Percentiles rank a stretch among this genome's conserved stretches.
phyloP scores from a whole-genome alignment of 2,329 filamentous ascomycete species.

The Cordyceps farinosa region DNA sequence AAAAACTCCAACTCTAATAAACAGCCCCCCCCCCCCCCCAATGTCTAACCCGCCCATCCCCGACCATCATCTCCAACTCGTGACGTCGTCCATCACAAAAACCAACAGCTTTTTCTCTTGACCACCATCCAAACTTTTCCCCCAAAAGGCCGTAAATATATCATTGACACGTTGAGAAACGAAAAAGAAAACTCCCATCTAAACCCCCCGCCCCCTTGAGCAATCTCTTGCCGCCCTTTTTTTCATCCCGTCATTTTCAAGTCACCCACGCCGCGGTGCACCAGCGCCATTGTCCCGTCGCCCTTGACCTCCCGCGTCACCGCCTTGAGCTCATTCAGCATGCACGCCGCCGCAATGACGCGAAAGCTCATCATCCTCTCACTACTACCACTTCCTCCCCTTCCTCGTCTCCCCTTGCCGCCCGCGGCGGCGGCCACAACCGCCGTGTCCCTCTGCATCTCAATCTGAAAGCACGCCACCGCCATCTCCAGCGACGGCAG shows the following conservation, averaged over 20 bases:
- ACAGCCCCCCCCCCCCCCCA: no score
- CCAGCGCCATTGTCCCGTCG: background rate
- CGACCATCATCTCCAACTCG: no score
- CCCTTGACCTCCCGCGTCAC: slow-evolving; percentile 19
- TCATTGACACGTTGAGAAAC: no score
- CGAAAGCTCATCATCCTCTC: slow-evolving; percentile 15
- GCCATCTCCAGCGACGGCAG: slow-evolving; percentile 19
- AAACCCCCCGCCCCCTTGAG: no score
- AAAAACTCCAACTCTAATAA: no score
- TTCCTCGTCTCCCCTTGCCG: background rate
- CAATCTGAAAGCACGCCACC: slow-evolving; percentile 20
- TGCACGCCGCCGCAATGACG: slow-evolving; percentile 25
- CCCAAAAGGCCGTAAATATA: no score
- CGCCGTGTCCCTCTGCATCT: background rate
- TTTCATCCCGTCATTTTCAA: background rate
- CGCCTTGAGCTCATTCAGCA: slow-evolving; percentile 29
- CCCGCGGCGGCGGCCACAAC: background rate
- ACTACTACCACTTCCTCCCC: background rate
- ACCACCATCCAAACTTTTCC: no score
- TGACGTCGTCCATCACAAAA: no score
- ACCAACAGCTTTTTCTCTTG: no score
- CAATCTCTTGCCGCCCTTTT: no score
- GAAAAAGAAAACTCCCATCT: no score
- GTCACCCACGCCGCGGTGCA: background rate
- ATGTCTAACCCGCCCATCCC: no score